Evolutionary conservation across 495 filamentous ascomycete genomes (phyloP).

Genomic region (Tuber borchii): DNA sequence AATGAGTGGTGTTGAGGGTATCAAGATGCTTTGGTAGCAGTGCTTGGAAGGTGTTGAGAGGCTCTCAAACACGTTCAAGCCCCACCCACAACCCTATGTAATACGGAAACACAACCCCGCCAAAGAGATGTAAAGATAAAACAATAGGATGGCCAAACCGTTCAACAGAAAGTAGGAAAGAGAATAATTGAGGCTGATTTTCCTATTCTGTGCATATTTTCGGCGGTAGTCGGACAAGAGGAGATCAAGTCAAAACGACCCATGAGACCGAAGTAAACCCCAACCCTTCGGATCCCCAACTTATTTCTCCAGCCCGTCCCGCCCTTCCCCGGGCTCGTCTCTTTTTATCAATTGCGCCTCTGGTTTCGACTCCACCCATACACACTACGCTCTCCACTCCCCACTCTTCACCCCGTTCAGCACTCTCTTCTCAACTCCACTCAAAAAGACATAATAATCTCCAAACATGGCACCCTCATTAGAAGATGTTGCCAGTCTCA

Average conservation of each 20-base stretch:
- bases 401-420: conserved; percentile 16
- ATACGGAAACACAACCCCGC: background rate
- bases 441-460: conserved; percentile 9
- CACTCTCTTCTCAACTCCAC: conserved; percentile 27
- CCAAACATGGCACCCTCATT: conserved; percentile 74
- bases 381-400: background rate
- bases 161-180: background rate
- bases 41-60: background rate
- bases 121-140: conserved; percentile 1
- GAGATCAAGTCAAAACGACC: background rate
- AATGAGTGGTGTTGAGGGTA: conserved; percentile 7
- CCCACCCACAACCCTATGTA: background rate
- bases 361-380: conserved; percentile 17
- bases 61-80: background rate
- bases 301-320: conserved; percentile 33
- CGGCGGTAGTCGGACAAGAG: background rate
- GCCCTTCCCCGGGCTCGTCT: conserved; percentile 37
- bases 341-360: conserved; percentile 41
- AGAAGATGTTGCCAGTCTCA: conserved; percentile 52
- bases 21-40: background rate
- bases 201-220: background rate
- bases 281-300: conserved; percentile 39
- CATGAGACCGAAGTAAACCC: conserved; percentile 34
- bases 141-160: background rate
- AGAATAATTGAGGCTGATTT: background rate